Conservation (phyloP, 345 rosid genomes). For the Theobroma cacao region DNA sequence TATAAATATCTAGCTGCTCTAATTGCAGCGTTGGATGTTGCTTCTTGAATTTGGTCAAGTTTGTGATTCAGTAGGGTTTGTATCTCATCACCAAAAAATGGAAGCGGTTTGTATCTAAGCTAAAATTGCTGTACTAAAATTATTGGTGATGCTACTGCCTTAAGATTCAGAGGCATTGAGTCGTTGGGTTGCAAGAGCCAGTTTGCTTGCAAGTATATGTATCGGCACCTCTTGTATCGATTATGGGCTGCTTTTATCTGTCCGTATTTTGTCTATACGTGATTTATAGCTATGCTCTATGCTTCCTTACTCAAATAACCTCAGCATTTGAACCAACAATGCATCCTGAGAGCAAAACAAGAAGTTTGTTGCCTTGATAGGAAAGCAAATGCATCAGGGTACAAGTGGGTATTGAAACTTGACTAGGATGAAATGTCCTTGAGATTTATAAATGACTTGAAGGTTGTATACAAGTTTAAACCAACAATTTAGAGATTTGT, state of each 20-base stretch:
- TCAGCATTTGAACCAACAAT: not conserved
- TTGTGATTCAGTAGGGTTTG: constrained; percentile 22
- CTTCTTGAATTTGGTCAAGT: constrained; percentile 13
- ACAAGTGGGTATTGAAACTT: too few relatives aligned
- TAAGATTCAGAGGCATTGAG: constrained; percentile 22
- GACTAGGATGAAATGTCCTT: too few relatives aligned
- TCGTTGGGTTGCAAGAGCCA: constrained; percentile 15
- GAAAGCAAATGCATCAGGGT: too few relatives aligned
- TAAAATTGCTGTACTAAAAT: constrained; percentile 28
- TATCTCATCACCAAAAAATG: not conserved
- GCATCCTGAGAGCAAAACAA: too few relatives aligned
- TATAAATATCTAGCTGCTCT: not conserved
- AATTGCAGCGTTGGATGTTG: constrained; percentile 15
- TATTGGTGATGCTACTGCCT: constrained; percentile 17
- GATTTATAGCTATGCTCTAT: constrained; percentile 2
- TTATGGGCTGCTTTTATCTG: constrained; percentile 16
- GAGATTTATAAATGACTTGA: too few relatives aligned
- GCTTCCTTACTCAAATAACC: not conserved
- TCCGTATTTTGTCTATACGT: not conserved
- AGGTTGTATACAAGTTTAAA: too few relatives aligned
- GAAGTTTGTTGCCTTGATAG: too few relatives aligned
- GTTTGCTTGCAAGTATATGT: constrained; percentile 24
- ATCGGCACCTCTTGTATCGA: constrained; percentile 17
- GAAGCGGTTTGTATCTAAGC: constrained; percentile 17
- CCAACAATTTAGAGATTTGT: too few relatives aligned